These are phyloP conservation scores for Casuarina cunninghamiana DNA, from an alignment of 306 rosid genomes.

Conservation along the genomic window DNA sequence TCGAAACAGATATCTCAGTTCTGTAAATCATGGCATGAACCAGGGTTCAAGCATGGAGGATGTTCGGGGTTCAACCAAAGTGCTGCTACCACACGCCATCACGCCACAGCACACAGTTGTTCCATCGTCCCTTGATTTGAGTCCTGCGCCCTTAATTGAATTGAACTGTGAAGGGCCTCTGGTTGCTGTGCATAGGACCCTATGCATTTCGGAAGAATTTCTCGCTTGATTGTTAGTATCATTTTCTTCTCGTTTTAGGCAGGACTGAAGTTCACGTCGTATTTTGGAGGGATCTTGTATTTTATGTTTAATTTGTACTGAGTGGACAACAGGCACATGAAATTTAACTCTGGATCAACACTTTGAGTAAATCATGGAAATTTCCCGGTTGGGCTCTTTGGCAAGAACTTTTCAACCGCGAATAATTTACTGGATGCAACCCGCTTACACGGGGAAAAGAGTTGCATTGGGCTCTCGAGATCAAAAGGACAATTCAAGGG, in stretches of 20 bases:
- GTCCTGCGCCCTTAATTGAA: neutral
- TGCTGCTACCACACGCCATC: neutral
- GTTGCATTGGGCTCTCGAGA: too few relatives aligned
- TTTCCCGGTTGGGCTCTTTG: neutral
- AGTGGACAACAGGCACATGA: neutral
- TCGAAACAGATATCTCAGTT: neutral
- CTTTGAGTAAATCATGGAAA: neutral
- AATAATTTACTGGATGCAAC: neutral
- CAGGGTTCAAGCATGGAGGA: neutral
- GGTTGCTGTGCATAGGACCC: neutral
- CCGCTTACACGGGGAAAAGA: neutral
- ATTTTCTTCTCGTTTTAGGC: neutral
- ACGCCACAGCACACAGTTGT: neutral
- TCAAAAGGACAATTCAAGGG: too few relatives aligned
- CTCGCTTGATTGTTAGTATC: neutral
- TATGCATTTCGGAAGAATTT: neutral
- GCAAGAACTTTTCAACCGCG: neutral
- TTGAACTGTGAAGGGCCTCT: neutral
- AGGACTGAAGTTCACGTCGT: too few relatives aligned
- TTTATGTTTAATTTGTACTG: neutral
- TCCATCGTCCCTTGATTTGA: neutral
- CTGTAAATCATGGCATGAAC: neutral
- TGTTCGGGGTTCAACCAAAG: neutral
- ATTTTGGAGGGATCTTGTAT: too few relatives aligned
- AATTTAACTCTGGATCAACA: neutral